Percentiles rank a stretch among this genome's conserved stretches.
Evolutionary conservation across 768 basidiomycete species (phyloP).

Genomic region (Phaffia australis): DNA sequence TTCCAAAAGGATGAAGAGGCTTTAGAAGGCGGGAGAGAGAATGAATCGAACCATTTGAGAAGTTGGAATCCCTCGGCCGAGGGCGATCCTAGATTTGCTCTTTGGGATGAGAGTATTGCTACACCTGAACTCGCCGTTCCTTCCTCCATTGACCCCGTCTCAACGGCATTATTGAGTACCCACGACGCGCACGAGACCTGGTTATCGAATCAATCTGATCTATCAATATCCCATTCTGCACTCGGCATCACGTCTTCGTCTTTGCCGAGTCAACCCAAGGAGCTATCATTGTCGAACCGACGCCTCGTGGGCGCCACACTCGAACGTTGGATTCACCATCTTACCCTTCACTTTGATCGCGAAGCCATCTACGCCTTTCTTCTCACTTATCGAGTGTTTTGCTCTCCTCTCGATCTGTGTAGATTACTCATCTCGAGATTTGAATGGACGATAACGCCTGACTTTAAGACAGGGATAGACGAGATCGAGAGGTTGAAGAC

Average conservation of each 20-base stretch:
- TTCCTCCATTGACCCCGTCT: conserved; percentile 35
- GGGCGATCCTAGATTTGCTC: conserved; percentile 81
- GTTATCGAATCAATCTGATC: neutral
- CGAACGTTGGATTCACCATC: conserved; percentile 83
- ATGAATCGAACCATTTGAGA: neutral
- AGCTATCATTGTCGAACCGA: conserved; percentile 27
- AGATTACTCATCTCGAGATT: conserved; percentile 75
- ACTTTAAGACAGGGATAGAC: neutral
- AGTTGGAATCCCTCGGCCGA: conserved; percentile 43
- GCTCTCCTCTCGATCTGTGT: conserved; percentile 65
- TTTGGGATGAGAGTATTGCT: conserved; percentile 54
- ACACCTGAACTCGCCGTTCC: conserved; percentile 3
- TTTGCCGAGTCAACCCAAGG: conserved; percentile 26
- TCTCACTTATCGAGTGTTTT: conserved; percentile 79
- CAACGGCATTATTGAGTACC: neutral
- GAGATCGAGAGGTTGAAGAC: conserved; percentile 54
- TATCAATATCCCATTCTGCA: neutral
- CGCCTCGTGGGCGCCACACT: conserved; percentile 72
- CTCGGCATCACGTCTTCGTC: neutral
- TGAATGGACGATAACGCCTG: conserved; percentile 65
- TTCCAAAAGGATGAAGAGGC: conserved; percentile 41
- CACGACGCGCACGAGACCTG: neutral
- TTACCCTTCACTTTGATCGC: conserved; percentile 69
- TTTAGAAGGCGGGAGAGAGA: neutral
- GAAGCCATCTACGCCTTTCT: conserved; percentile 83